Conservation (phyloP, 2,329 filamentous ascomycete species). For the Chaetomium sp. region DNA sequence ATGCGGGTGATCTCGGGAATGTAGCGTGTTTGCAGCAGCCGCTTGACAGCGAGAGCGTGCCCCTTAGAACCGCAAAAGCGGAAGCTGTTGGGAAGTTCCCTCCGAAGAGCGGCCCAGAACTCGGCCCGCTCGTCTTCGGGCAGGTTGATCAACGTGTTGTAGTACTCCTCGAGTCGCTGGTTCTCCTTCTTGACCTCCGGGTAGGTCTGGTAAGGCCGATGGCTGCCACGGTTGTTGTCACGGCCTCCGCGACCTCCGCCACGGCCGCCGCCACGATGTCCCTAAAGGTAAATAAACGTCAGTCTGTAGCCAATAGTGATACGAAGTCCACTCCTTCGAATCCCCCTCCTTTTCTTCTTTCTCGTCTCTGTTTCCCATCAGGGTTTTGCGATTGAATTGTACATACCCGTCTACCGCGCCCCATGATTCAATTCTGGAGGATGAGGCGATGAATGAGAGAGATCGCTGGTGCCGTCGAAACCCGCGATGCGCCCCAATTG, state of each 20-base stretch:
- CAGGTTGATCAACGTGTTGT: constrained; percentile 70
- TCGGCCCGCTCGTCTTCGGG: constrained; percentile 68
- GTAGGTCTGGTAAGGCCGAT: constrained; percentile 43
- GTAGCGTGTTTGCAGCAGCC: constrained; percentile 80
- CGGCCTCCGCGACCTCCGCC: constrained; percentile 20
- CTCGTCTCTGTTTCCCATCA: background rate
- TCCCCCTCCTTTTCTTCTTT: background rate
- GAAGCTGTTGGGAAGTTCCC: constrained; percentile 93
- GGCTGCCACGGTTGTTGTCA: constrained; percentile 30
- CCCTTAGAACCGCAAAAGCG: constrained; percentile 93
- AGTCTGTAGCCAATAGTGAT: background rate
- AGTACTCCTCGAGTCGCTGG: constrained; percentile 78
- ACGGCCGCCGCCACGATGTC: constrained; percentile 28
- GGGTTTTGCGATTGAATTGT: background rate
- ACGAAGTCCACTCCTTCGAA: background rate
- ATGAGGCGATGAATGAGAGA: constrained; percentile 7
- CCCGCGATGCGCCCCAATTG: constrained; percentile 21
- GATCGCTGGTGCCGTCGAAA: background rate
- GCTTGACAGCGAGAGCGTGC: constrained; percentile 87
- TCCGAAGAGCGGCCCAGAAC: constrained; percentile 79
- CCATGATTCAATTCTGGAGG: constrained; percentile 18
- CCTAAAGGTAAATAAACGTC: constrained; percentile 15
- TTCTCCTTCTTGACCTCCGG: constrained; percentile 69
- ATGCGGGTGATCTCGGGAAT: constrained; percentile 86
- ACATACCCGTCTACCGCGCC: constrained; percentile 20